phyloP scores from a whole-genome alignment of 495 filamentous ascomycete species.

The Aspergillus mulundensis region DNA sequence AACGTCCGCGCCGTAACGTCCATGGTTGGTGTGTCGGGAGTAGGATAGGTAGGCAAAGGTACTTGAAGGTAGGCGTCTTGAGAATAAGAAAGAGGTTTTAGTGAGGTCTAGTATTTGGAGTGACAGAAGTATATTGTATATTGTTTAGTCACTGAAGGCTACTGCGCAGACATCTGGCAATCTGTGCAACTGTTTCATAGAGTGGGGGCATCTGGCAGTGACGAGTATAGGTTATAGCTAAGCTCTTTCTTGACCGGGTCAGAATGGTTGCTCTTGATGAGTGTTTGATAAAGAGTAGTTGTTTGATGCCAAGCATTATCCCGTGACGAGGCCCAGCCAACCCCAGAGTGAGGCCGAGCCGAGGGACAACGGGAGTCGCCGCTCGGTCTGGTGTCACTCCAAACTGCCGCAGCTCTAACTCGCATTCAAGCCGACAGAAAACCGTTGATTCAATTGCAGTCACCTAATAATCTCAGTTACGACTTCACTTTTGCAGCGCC shows the following conservation, averaged over 20 bases:
- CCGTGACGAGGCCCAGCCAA: slow-evolving; percentile 9
- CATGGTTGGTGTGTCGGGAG: slow-evolving; percentile 41
- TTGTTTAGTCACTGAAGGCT: too few relatives aligned
- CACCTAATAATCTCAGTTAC: neutral
- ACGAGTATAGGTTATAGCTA: too few relatives aligned
- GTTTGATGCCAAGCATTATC: neutral
- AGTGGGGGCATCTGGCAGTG: too few relatives aligned
- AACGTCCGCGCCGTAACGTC: slow-evolving; percentile 58
- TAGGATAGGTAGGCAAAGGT: neutral
- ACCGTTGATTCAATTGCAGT: neutral
- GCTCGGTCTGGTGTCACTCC: slow-evolving; percentile 3
- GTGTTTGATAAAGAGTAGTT: neutral
- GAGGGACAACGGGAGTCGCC: slow-evolving; percentile 9
- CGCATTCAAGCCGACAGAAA: slow-evolving; percentile 1
- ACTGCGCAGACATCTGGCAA: too few relatives aligned
- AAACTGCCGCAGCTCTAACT: slow-evolving; percentile 9
- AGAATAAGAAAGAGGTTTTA: neutral
- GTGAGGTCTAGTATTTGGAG: neutral
- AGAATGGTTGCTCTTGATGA: too few relatives aligned
- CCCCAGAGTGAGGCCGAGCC: slow-evolving; percentile 14
- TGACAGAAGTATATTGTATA: neutral
- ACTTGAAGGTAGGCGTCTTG: too few relatives aligned
- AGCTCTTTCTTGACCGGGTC: too few relatives aligned
- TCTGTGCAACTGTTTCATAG: too few relatives aligned
- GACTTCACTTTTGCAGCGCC: neutral